These are phyloP conservation scores for Torulaspora delbrueckii DNA, from an alignment of 805 yeast species.

Conservation along the genomic window DNA sequence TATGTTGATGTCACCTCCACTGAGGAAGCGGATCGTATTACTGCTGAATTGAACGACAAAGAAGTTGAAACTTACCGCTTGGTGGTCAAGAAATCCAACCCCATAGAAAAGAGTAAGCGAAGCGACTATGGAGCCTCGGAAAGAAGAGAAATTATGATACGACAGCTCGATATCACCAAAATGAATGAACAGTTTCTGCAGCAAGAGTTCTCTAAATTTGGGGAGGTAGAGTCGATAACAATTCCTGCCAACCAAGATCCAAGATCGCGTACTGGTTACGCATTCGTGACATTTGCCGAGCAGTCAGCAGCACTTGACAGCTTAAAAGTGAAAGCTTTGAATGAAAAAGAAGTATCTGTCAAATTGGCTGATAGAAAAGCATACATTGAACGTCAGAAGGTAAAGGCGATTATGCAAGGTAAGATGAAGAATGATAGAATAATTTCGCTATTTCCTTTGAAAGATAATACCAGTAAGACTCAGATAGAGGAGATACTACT, in stretches of 20 bases:
- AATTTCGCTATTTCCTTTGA: conserved; percentile 28
- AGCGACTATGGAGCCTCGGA: conserved; percentile 44
- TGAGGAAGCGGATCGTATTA: conserved; percentile 44
- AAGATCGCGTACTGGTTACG: conserved; percentile 55
- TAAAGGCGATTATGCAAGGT: conserved; percentile 28
- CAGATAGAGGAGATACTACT: conserved; percentile 19
- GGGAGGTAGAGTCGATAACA: conserved; percentile 47
- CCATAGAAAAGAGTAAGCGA: conserved; percentile 40
- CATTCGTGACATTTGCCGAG: conserved; percentile 49
- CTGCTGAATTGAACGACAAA: conserved; percentile 39
- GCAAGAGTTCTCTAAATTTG: conserved; percentile 44
- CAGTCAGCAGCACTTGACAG: conserved; percentile 47
- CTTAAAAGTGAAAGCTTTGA: conserved; percentile 40
- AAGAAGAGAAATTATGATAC: conserved; percentile 53
- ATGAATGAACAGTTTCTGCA: conserved; percentile 39
- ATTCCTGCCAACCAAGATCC: conserved; percentile 21
- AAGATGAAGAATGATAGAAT: conserved; percentile 12
- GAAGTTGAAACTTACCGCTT: conserved; percentile 39
- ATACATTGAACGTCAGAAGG: conserved; percentile 33
- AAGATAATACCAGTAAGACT: conserved; percentile 25
- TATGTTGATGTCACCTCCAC: conserved; percentile 54
- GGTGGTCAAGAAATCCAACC: conserved; percentile 60
- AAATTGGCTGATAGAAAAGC: conserved; percentile 43
- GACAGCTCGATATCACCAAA: conserved; percentile 45
- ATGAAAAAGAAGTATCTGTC: conserved; percentile 47